Evolutionary conservation across 129 eudicot genomes (phyloP), one percentile per base, ranked within the genome.

Genomic region (Silybum marianum): DNA sequence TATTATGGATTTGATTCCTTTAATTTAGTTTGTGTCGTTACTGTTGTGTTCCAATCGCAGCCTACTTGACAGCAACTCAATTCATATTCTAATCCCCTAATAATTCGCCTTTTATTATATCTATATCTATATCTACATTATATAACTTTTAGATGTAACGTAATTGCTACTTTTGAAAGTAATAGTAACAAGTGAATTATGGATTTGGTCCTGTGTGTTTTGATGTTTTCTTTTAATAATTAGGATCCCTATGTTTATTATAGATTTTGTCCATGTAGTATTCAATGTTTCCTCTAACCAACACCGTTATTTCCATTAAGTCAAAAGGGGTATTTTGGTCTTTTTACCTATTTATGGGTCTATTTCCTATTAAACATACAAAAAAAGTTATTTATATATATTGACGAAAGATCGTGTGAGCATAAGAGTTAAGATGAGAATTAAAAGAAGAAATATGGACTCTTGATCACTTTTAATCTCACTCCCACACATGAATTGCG

Each of bases 1-100:
- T 58, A 58, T 58, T 58, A 58, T 58, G 23, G 66, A 58, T 58
- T 58, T 18, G 66, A 58, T 58, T 58, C 66, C 66, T n/a, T 58
- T 48, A 32, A 32, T 54, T 54, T 58, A 58, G 66, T 58, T 58
- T 58, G 66, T 58, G 66, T 58, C 66, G 66, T 58, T 58, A 58
- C 9, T 58, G 23, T 0, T 18, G 10, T 1, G 66, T n/a, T 36
- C 24, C 9, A 40, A 72, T 72, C 1, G 76, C 76, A 24, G 62
- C 76, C 60, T 39, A 72, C n/a, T 19, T 72, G 76, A 72, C 76
- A 72, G 30, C 76, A 72, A 72, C 19, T 21, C 14, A 72, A 72
- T 39, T 71, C 7, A 13, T 34, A 36, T 21, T 71, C 7, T 71
- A 71, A 71, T 21, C 39, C 28, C 46, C 24, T 71, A 22, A 12